phyloP scores from a whole-genome alignment of 1,139 yeast species.

The Diutina sp. region DNA sequence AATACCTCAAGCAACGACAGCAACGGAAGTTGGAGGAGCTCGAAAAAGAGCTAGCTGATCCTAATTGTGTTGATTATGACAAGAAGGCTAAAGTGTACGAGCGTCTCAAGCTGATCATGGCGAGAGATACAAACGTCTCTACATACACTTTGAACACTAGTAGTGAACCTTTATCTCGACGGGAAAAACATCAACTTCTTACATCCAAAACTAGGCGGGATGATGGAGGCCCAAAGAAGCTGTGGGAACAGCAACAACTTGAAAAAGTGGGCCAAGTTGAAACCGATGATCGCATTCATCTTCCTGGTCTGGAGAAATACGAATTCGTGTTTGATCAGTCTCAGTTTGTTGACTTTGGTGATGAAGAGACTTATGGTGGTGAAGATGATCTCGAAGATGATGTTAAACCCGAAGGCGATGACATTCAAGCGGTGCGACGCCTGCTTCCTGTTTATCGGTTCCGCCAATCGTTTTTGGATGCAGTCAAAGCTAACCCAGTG shows the following conservation, averaged over 20 bases:
- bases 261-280: conserved; percentile 29
- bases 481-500: conserved; percentile 56
- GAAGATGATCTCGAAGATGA: background rate
- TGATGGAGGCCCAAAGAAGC: conserved; percentile 24
- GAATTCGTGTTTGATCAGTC: conserved; percentile 79
- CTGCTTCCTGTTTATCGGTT: conserved; percentile 70
- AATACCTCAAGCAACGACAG: conserved; percentile 22
- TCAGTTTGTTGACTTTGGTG: conserved; percentile 56
- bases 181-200: conserved; percentile 10
- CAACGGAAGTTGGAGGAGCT: conserved; percentile 12
- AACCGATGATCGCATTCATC: conserved; percentile 31
- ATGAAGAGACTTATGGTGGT: conserved; percentile 17
- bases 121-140: background rate
- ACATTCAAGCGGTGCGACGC: conserved; percentile 35
- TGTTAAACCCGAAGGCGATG: background rate
- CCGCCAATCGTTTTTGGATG: conserved; percentile 48
- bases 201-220: conserved; percentile 5
- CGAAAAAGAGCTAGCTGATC: conserved; percentile 28
- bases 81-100: conserved; percentile 38
- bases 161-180: conserved; percentile 14
- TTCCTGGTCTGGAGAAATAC: conserved; percentile 39
- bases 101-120: conserved; percentile 21
- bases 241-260: conserved; percentile 56
- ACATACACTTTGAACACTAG: conserved; percentile 22
- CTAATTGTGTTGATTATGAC: conserved; percentile 36